Evolutionary conservation across 2,329 filamentous ascomycete species (phyloP), one percentile per base, ranked within the genome.

Genomic region (Stenocarpella maydis): DNA sequence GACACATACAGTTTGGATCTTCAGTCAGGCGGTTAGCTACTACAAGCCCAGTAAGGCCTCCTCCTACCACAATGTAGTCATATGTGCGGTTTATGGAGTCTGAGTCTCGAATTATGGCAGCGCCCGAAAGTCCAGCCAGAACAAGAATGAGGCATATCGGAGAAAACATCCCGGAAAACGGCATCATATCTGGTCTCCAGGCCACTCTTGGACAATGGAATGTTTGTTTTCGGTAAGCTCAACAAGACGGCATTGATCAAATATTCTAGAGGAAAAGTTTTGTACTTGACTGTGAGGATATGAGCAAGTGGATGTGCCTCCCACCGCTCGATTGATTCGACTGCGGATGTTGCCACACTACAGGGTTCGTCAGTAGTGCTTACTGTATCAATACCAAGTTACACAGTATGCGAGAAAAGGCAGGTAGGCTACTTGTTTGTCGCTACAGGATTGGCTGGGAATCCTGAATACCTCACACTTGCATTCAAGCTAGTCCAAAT

Each of bases 11-110:
- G 50, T 69, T 65, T 26, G 66, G 37, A 50, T 75, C 68, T 49
- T 74, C 72, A 17, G 71, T 74, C 24, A 82, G 75, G 10, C 79
- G 75, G 68, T 78, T 75, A 2, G 79, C 79, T 1, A 76, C 75
- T n/a, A 81, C 73, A 64, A 81, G 73, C 24, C 80, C 79, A 15
- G 78, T 75, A 3, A 77, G 75, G 26, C 80, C 79, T 17, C 75
- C 80, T 34, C 80, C 79, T 2, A 77, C 79, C 14, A 82, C 77
- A 45, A 82, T 81, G 68, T 80, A 80, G 67, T 82, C 80, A 70
- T 80, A 82, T 2, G 79, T 81, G 17, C 72, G 70, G 73, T 80
- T 80, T 69, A 74, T 75, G 31, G 69, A 71, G 26, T 75, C 17
- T 21, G 58, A 26, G 3, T 61, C 58, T 34, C 58, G 58, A 34